Conservation (phyloP, 345 rosid genomes). For the Pugionium dolabratum region DNA sequence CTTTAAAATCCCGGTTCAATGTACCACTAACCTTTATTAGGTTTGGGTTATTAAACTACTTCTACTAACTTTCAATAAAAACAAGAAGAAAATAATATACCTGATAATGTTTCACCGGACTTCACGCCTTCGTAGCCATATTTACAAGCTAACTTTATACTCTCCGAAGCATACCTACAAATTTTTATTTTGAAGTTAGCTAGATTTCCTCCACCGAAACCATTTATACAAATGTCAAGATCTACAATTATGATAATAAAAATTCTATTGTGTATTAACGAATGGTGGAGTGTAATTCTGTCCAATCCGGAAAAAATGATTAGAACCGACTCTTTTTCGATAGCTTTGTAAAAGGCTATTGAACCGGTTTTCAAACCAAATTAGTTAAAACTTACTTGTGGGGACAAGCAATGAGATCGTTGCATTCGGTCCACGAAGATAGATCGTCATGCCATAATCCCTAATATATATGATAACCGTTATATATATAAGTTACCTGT, state of each 20-base stretch:
- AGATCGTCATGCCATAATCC: constrained; percentile 82
- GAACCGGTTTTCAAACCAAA: neutral
- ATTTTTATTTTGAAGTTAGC: neutral
- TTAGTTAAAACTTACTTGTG: constrained; percentile 51
- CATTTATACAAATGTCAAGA: neutral
- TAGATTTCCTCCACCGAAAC: neutral
- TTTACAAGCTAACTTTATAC: constrained; percentile 84
- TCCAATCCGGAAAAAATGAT: neutral
- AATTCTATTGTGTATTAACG: neutral
- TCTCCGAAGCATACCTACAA: constrained; percentile 73
- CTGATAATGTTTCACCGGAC: constrained; percentile 72
- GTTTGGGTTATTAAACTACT: neutral
- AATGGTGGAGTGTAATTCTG: constrained; percentile 2
- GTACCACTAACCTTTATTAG: too few species aligned
- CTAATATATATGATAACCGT: constrained; percentile 38
- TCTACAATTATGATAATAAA: neutral
- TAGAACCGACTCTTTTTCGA: neutral
- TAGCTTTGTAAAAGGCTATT: neutral
- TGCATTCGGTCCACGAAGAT: constrained; percentile 72
- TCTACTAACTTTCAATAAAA: constrained; percentile 13
- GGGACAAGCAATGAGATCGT: constrained; percentile 65
- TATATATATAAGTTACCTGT: neutral
- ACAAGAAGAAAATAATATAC: constrained; percentile 36
- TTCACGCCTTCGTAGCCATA: constrained; percentile 80
- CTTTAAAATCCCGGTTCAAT: too few species aligned